phyloP scores from a whole-genome alignment of 1,139 yeast species.

The Scheffersomyces stambukii region DNA sequence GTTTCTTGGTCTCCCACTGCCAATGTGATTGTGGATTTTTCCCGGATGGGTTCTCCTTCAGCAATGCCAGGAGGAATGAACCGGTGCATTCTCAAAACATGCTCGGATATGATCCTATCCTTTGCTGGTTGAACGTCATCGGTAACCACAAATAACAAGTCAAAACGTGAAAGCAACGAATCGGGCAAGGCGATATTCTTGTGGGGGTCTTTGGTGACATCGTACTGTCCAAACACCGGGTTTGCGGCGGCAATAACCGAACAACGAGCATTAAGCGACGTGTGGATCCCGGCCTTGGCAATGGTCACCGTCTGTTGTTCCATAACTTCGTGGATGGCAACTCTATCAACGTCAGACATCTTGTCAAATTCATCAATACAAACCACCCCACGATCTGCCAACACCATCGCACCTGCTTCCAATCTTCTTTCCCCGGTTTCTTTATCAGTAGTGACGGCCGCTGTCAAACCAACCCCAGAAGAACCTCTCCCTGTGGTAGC shows the following conservation, averaged over 20 bases:
- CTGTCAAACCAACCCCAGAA: slow-evolving; percentile 98
- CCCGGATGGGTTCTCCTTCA: slow-evolving; percentile 95
- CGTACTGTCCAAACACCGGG: slow-evolving; percentile 96
- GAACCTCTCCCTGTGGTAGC: slow-evolving; percentile 99
- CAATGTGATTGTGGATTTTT: slow-evolving; percentile 60
- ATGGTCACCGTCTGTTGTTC: slow-evolving; percentile 98
- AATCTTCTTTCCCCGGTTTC: slow-evolving; percentile 96
- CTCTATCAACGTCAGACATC: slow-evolving; percentile 95
- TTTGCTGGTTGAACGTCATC: slow-evolving; percentile 86
- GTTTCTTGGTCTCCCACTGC: slow-evolving; percentile 74
- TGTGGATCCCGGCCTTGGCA: slow-evolving; percentile 98
- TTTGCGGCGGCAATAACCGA: slow-evolving; percentile 98
- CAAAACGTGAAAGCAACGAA: slow-evolving; percentile 94
- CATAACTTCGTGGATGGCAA: slow-evolving; percentile 99
- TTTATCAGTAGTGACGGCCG: slow-evolving; percentile 94
- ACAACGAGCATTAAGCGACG: slow-evolving; percentile 94
- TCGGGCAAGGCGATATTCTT: slow-evolving; percentile 96
- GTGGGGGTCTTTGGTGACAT: slow-evolving; percentile 93
- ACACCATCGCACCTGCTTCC: slow-evolving; percentile 99
- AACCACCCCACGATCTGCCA: slow-evolving; percentile 95
- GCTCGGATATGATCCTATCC: slow-evolving; percentile 89
- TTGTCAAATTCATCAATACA: slow-evolving; percentile 99
- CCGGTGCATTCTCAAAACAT: slow-evolving; percentile 91
- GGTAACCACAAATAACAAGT: slow-evolving; percentile 89
- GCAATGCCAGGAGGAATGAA: slow-evolving; percentile 82